Evolutionary conservation across 2,329 filamentous ascomycete species (phyloP).

Genomic region (Xylaria hypoxylon): DNA sequence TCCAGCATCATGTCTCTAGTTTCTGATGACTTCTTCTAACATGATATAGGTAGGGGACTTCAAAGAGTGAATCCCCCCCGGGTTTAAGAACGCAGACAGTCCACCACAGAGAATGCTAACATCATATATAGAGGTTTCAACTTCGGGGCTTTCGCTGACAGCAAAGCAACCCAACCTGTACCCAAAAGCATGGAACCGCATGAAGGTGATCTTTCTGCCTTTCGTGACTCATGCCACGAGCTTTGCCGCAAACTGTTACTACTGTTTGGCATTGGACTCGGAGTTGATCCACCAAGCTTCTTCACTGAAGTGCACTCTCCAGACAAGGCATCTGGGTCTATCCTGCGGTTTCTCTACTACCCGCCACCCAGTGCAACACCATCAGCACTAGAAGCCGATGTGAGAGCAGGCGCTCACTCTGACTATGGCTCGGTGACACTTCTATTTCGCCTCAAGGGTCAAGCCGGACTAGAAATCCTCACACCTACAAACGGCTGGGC

Average conservation of each 20-base stretch:
- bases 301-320: conserved; percentile 65
- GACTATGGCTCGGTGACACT: conserved; percentile 81
- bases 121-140: conserved; percentile 79
- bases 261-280: conserved; percentile 82
- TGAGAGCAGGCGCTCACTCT: conserved; percentile 91
- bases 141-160: conserved; percentile 79
- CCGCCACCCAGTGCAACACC: conserved; percentile 64
- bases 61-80: conserved; percentile 73
- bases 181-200: conserved; percentile 71
- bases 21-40: conserved; percentile 25
- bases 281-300: conserved; percentile 64
- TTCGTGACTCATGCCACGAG: conserved; percentile 76
- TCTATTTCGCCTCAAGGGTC: conserved; percentile 87
- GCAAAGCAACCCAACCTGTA: conserved; percentile 80
- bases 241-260: conserved; percentile 79
- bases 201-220: conserved; percentile 71
- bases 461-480: conserved; percentile 87
- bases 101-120: conserved; percentile 24
- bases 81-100: neutral
- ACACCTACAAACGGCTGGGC: conserved; percentile 68
- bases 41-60: conserved; percentile 77
- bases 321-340: conserved; percentile 64
- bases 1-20: conserved; percentile 1
- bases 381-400: conserved; percentile 64
- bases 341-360: conserved; percentile 79